Conservation (phyloP, 2,329 filamentous ascomycete genomes). For the Cadophora sp. region DNA sequence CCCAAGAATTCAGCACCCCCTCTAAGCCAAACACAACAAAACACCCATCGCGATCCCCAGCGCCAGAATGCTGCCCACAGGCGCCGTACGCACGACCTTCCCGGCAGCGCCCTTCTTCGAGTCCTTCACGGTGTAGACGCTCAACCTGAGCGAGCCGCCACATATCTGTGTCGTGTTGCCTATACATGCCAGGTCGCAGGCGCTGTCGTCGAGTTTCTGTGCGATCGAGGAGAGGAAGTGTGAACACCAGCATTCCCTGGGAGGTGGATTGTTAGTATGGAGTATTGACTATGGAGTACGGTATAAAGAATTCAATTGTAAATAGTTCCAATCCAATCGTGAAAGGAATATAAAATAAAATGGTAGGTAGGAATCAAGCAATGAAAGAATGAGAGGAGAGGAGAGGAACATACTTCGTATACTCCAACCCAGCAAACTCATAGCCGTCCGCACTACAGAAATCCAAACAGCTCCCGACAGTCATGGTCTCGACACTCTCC, state of each 20-base stretch:
- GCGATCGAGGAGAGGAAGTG: slow-evolving; percentile 56
- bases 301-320: no score
- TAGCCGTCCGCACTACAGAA: slow-evolving; percentile 33
- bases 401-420: slow-evolving; percentile 37
- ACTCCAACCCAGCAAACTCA: slow-evolving; percentile 41
- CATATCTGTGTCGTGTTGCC: slow-evolving; percentile 60
- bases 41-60: slow-evolving; percentile 39
- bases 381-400: no score
- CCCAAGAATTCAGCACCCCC: no score
- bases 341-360: neutral
- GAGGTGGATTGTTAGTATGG: neutral
- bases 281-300: no score
- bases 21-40: slow-evolving; percentile 36
- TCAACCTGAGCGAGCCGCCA: slow-evolving; percentile 59
- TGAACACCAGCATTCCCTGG: slow-evolving; percentile 67
- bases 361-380: neutral
- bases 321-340: neutral
- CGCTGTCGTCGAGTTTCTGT: slow-evolving; percentile 52
- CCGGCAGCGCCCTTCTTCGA: slow-evolving; percentile 32
- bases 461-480: slow-evolving; percentile 35
- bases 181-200: slow-evolving; percentile 60
- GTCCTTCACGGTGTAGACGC: slow-evolving; percentile 49
- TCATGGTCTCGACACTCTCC: slow-evolving; percentile 37
- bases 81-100: slow-evolving; percentile 27
- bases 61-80: slow-evolving; percentile 36